Conservation (phyloP, 352 stramenopile species). For the Detonula confervacea region DNA sequence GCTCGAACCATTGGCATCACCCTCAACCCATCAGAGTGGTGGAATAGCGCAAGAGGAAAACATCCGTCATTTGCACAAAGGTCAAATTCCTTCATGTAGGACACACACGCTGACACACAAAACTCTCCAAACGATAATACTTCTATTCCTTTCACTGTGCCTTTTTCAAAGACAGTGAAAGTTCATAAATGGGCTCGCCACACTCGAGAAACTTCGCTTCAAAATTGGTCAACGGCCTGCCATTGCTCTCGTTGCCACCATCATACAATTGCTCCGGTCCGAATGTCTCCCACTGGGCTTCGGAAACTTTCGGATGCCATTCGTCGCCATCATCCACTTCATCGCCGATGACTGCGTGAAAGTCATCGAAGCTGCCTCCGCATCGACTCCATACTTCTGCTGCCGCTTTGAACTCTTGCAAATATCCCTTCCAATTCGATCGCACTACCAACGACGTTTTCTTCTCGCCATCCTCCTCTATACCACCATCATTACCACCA, state of each 20-base stretch:
- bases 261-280: slow-evolving; percentile 25
- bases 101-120: too few relatives aligned
- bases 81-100: too few relatives aligned
- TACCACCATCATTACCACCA: neutral
- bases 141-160: too few relatives aligned
- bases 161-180: too few relatives aligned
- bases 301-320: slow-evolving; percentile 8
- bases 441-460: slow-evolving; percentile 74
- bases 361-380: slow-evolving; percentile 16
- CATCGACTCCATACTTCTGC: slow-evolving; percentile 18
- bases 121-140: too few relatives aligned
- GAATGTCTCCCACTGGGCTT: slow-evolving; percentile 1
- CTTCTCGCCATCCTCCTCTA: slow-evolving; percentile 32
- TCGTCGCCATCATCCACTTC: neutral
- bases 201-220: slow-evolving; percentile 50
- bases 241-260: neutral
- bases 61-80: too few relatives aligned
- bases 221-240: slow-evolving; percentile 52
- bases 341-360: neutral
- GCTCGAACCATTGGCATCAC: too few relatives aligned
- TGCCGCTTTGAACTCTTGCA: slow-evolving; percentile 66
- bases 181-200: slow-evolving; percentile 47
- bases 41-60: too few relatives aligned
- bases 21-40: too few relatives aligned
- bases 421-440: slow-evolving; percentile 81